Evolutionary conservation across 2,329 filamentous ascomycete genomes (phyloP).

Genomic region (Atkinsonella texensis): DNA sequence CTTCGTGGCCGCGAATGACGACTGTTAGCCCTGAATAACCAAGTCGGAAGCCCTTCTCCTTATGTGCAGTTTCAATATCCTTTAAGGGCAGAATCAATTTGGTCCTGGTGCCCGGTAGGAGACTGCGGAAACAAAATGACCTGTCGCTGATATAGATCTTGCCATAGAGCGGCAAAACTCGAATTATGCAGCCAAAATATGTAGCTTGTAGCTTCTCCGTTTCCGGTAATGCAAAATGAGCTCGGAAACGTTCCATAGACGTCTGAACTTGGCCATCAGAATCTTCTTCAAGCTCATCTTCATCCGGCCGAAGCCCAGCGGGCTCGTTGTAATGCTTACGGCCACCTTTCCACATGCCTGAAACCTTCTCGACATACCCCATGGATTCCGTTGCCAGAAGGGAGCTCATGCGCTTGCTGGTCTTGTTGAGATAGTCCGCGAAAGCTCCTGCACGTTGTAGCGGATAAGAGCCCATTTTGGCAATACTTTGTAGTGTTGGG

Average conservation of each 20-base stretch:
- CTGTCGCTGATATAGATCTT: conserved; percentile 90
- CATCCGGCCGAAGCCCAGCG: conserved; percentile 37
- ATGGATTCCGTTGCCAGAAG: conserved; percentile 83
- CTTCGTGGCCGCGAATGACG: conserved; percentile 89
- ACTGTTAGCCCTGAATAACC: conserved; percentile 84
- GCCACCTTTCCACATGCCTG: conserved; percentile 90
- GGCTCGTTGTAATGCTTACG: conserved; percentile 74
- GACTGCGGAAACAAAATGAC: conserved; percentile 84
- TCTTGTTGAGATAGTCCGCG: conserved; percentile 66
- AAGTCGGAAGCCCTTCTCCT: conserved; percentile 89
- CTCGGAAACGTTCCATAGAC: conserved; percentile 70
- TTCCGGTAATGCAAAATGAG: conserved; percentile 79
- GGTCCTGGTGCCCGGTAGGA: conserved; percentile 78
- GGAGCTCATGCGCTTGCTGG: conserved; percentile 69
- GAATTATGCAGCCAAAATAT: conserved; percentile 85
- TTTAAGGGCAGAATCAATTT: conserved; percentile 85
- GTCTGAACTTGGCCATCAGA: conserved; percentile 52
- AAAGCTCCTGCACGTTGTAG: conserved; percentile 73
- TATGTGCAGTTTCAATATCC: conserved; percentile 86
- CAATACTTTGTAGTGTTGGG: conserved; percentile 39
- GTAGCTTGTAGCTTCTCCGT: conserved; percentile 76
- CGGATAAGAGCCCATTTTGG: conserved; percentile 59
- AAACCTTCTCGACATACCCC: conserved; percentile 93
- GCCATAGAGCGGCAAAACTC: conserved; percentile 83
- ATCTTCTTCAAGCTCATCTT: conserved; percentile 43